Base-by-base conservation (phyloP, 2,329 filamentous ascomycete genomes). In the Diaporthe destruens region DNA sequence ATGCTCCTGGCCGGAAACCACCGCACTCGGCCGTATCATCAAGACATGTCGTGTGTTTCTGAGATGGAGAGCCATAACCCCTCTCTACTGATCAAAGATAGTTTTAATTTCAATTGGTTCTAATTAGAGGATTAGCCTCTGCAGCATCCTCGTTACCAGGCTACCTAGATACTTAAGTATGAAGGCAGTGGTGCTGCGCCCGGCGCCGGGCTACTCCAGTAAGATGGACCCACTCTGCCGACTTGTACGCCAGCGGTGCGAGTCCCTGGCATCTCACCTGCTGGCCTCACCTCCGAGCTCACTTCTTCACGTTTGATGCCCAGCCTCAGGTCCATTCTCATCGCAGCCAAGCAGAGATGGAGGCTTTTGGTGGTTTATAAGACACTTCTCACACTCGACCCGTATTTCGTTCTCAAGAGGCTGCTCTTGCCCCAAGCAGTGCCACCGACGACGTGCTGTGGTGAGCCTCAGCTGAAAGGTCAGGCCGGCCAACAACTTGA, bases 331-430 rank as follows among this genome's bases (percentile, higher is more conserved):
- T 67, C 66, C 39, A 9, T 74, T 36, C 42, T 72, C 20, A 39
- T 72, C 20, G 7, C 36, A 32, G 47, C 54, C 34, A 63, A 68
- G 44, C 73, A 74, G 66, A 67, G 47, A 70, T 74, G 73, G 73
- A 72, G 73, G 69, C 71, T 68, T 49, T n/a, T 57, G 57, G 56
- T 72, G 53, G 47, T 74, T 9, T 74, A 74, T 59, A 74, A 74
- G 49, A 72, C 73, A 12, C 25, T 74, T 18, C 39, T 74, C 6
- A 49, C 61, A 29, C 53, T 71, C 16, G 59, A 71, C n/a, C 73
- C 73, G 9, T 72, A 42, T 42, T 72, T 72, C 42, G 68, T 72
- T 20, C 53, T 74, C 29, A 59, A 70, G 32, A 56, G 71, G 23
- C 66, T 74, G 53, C 32, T 74, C 23, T 71, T 65, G 6, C 51